These are phyloP conservation scores for Yamadazyma triangularis DNA, from an alignment of 1,139 yeast species.

Conservation along the genomic window DNA sequence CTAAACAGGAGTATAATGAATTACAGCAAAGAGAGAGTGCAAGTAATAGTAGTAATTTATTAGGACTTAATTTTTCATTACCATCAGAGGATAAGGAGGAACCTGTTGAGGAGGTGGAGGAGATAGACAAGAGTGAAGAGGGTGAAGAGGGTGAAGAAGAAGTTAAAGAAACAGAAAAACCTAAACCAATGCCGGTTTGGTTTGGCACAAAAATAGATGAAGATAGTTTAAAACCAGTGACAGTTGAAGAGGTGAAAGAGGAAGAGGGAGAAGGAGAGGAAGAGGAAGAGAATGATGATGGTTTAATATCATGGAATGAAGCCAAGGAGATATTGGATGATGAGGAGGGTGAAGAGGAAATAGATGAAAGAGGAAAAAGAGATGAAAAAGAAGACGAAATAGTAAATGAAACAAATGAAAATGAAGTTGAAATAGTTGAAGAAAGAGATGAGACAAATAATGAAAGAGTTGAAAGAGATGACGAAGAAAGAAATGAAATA, in stretches of 20 bases:
- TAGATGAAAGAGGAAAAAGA: slow-evolving; percentile 8
- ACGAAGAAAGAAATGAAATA: neutral
- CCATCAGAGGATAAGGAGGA: slow-evolving; percentile 1
- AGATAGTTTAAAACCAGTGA: slow-evolving; percentile 5
- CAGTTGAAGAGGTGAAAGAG: slow-evolving; percentile 10
- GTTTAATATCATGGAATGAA: slow-evolving; percentile 47
- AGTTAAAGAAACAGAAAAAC: slow-evolving; percentile 2
- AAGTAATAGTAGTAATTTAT: slow-evolving; percentile 11
- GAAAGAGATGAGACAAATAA: no score
- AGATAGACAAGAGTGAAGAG: slow-evolving; percentile 3
- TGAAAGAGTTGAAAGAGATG: no score
- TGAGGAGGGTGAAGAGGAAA: slow-evolving; percentile 11
- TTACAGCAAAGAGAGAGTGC: no score
- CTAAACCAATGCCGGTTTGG: slow-evolving; percentile 26
- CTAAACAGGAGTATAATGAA: slow-evolving; percentile 1
- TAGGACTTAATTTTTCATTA: slow-evolving; percentile 1
- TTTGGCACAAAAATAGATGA: slow-evolving; percentile 17
- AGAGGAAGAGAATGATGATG: slow-evolving; percentile 46
- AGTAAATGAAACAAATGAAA: slow-evolving; percentile 1
- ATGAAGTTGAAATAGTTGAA: slow-evolving; percentile 4
- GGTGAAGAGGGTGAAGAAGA: slow-evolving; percentile 6
- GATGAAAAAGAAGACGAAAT: slow-evolving; percentile 2
- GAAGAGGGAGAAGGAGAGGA: slow-evolving; percentile 33
- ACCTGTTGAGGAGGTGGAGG: neutral
- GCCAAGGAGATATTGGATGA: slow-evolving; percentile 27